Conservation (phyloP, 257 asterid species). For the Craterostigma plantagineum region DNA sequence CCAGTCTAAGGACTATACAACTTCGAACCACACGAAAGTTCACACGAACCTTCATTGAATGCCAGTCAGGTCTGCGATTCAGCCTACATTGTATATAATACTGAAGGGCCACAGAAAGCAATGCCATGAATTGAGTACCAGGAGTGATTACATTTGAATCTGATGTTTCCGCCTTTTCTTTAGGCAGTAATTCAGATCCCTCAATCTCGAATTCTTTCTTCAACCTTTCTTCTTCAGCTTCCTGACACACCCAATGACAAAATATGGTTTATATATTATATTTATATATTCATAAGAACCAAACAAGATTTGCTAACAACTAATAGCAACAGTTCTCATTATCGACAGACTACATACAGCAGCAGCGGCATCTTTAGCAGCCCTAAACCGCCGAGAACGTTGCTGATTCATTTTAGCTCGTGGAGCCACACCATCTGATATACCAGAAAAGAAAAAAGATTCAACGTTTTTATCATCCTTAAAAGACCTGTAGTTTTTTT, state of each 20-base stretch:
- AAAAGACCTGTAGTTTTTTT: too few relatives aligned
- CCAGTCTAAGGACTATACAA: too few relatives aligned
- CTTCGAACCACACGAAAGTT: constrained; percentile 1
- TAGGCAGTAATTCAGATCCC: constrained; percentile 30
- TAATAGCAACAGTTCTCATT: too few relatives aligned
- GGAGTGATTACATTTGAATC: constrained; percentile 96
- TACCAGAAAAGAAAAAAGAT: too few relatives aligned
- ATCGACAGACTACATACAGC: constrained; percentile 39
- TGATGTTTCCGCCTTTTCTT: constrained; percentile 70
- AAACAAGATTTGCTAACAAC: too few relatives aligned
- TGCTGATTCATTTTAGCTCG: constrained; percentile 99
- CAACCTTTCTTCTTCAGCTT: constrained; percentile 74
- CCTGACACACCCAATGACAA: constrained; percentile 20
- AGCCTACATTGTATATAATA: constrained; percentile 71
- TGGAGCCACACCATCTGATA: constrained; percentile 95
- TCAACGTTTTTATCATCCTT: too few relatives aligned
- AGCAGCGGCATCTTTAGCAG: constrained; percentile 88
- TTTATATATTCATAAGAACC: too few relatives aligned
- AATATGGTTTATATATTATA: too few relatives aligned
- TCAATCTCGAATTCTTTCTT: constrained; percentile 59
- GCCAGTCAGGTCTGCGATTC: constrained; percentile 75
- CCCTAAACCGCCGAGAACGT: constrained; percentile 93
- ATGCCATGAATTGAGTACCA: constrained; percentile 91
- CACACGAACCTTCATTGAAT: constrained; percentile 54
- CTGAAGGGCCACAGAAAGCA: constrained; percentile 84